phyloP scores from a whole-genome alignment of 495 filamentous ascomycete genomes.

The Jackrogersella minutella region DNA sequence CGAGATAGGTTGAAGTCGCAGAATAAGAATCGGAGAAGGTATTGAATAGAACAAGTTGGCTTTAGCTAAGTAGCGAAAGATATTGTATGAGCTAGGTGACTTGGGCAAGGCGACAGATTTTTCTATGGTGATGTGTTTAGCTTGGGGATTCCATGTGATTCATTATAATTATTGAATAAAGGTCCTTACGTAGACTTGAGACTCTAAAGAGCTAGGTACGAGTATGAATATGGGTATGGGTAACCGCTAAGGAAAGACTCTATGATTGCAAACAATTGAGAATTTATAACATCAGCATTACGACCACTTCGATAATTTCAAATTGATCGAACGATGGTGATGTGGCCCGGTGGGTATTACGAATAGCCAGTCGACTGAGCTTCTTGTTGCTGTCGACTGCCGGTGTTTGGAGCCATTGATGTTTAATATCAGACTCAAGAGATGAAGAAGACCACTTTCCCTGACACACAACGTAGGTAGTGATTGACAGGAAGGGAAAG shows the following conservation, averaged over 20 bases:
- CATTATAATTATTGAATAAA: not conserved
- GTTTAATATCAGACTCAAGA: slow-evolving; percentile 2
- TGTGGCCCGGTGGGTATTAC: slow-evolving; percentile 24
- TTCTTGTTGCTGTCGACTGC: slow-evolving; percentile 28
- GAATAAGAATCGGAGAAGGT: not conserved
- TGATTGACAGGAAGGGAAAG: not conserved
- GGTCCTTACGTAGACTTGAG: not conserved
- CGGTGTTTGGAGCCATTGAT: slow-evolving; percentile 35
- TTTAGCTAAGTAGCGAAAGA: not conserved
- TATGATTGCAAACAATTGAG: slow-evolving; percentile 5
- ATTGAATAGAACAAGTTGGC: not conserved
- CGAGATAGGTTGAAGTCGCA: not conserved
- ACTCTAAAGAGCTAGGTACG: not conserved
- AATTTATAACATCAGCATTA: slow-evolving; percentile 20
- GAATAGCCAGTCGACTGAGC: slow-evolving; percentile 38
- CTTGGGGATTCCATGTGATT: not conserved
- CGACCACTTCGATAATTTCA: not conserved
- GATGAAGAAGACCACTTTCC: slow-evolving; percentile 13
- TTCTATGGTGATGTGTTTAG: slow-evolving; percentile 6
- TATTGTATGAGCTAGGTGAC: not conserved
- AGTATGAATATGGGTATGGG: not conserved
- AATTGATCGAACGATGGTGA: slow-evolving; percentile 15
- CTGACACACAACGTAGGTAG: not conserved
- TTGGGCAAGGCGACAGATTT: slow-evolving; percentile 4
- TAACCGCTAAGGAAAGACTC: not conserved